Evolutionary conservation across 768 basidiomycete species (phyloP), one percentile per base, ranked within the genome.

Genomic region (Mycena indigotica): DNA sequence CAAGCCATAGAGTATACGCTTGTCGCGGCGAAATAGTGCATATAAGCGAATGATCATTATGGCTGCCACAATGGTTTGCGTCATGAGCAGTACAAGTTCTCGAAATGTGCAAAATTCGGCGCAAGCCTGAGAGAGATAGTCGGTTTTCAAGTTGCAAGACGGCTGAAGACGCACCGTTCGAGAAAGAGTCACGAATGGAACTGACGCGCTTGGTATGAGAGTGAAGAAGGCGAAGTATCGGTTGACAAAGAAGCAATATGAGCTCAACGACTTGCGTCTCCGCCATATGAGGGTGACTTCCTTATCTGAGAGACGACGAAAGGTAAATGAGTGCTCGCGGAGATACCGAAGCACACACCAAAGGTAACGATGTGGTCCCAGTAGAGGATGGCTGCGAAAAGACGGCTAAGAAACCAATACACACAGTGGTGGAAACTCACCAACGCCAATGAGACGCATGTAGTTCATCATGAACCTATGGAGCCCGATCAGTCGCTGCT

Each of bases 231-330:
- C 67, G 6, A 71, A 28, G 29, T 76, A 76, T 2, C 74, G 69
- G 58, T 75, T 76, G 15, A 69, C 25, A 32, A 68, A 67, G 55
- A 75, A 75, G 17, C 69, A 52, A 16, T 66, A 55, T 2, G 68
- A 61, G n/a, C 67, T 60, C 6, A 53, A 2, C 1, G 63, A 57
- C 28, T 64, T 64, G 10, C 65, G 64, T 16, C 62, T 60, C 39
- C 65, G 56, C 74, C 75, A 76, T 4, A 76, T 54, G 40, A 62
- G 53, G 30, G 45, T 38, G 15, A 61, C 53, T 23, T 61, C 59
- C 2, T 23, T n/a, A 16, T 50, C 59, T 61, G 55, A 0, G 5
- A 32, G 4, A 53, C 17, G 19, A n/a, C 28, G 23, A 25, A n/a
- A n/a, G 26, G 5, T 2, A 30, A 1, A 23, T 1, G 19, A 13